Base-by-base conservation (phyloP, 129 eudicot species). In the Helianthus tuberosus region DNA sequence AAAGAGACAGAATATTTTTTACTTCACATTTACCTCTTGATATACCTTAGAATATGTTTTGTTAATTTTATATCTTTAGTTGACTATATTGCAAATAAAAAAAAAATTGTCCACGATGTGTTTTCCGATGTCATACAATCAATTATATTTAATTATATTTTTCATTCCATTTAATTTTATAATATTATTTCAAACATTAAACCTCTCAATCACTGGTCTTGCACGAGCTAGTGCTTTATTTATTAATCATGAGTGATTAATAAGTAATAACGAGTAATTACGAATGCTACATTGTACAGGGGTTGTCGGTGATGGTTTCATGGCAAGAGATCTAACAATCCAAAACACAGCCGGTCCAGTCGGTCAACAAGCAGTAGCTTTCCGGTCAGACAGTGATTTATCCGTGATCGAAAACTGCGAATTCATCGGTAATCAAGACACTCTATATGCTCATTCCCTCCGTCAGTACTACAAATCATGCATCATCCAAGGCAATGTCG, bases 271-370 rank as follows among this genome's bases (percentile, higher is more conserved):
- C 47, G 10, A 43, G 10, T 7, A 11, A 43, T 8, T 43, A 46
- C 20, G 29, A 44, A 66, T 46, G 71, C 20, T 46, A 27, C 20
- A 35, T 64, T 11, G 39, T 72, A 32, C 82, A 87, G 91, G 88
- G 12, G 84, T 87, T 3, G 13, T 66, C 14, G 91, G 88, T 6
- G 91, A 87, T 64, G 86, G 91, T 41, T 87, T 87, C 71, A 87
- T 84, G 88, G 91, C 89, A 1, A 72, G 80, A 5, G 80, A 63
- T 27, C 73, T 81, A 36, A 87, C 91, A 2, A 53, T 87, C 69
- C 77, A 87, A 74, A 87, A 87, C 86, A 84, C 86, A 35, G 91
- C 91, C 68, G 91, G 91, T 35, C 58, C 86, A 2, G 73, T 62
- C 23, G 82, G 84, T 5, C 79, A 81, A 14, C 91, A 87, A 68